These are phyloP conservation scores for Dalbergia cultrata DNA, from an alignment of 306 rosid genomes.

Conservation along the genomic window DNA sequence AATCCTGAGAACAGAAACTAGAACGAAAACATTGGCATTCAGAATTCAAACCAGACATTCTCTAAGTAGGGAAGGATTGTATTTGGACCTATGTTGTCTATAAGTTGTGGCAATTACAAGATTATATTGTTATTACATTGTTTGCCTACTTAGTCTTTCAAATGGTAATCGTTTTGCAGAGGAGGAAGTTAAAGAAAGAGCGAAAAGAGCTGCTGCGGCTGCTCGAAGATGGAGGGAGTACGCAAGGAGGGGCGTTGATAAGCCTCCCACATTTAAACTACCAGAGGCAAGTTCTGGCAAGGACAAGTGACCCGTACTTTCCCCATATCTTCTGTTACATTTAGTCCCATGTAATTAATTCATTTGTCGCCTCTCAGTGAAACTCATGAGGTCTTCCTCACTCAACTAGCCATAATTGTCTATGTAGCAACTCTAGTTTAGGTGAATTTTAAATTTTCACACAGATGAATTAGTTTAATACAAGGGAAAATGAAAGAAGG, in stretches of 20 bases:
- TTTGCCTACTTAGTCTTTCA: slow-evolving; percentile 1
- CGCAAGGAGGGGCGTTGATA: slow-evolving; percentile 81
- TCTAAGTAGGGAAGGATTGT: too few relatives aligned
- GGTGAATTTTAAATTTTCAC: slow-evolving; percentile 5
- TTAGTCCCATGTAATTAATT: slow-evolving; percentile 45
- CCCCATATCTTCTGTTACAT: not conserved
- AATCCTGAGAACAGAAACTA: not conserved
- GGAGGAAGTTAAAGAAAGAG: slow-evolving; percentile 74
- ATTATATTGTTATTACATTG: not conserved
- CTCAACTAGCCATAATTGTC: slow-evolving; percentile 36
- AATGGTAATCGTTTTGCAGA: slow-evolving; percentile 57
- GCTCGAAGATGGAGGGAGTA: slow-evolving; percentile 94
- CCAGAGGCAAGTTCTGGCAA: slow-evolving; percentile 65
- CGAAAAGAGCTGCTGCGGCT: slow-evolving; percentile 74
- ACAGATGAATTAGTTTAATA: slow-evolving; percentile 11
- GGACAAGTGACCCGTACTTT: slow-evolving; percentile 55
- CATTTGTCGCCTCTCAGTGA: slow-evolving; percentile 20
- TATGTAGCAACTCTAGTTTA: slow-evolving; percentile 33
- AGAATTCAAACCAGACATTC: not conserved
- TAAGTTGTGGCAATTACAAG: slow-evolving; percentile 11
- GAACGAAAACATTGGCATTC: not conserved
- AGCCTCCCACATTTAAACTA: slow-evolving; percentile 84
- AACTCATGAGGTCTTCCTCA: slow-evolving; percentile 31
- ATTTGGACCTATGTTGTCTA: not conserved
- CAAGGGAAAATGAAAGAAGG: not conserved